phyloP scores from a whole-genome alignment of 2,329 filamentous ascomycete species.

The Chalara sp. region DNA sequence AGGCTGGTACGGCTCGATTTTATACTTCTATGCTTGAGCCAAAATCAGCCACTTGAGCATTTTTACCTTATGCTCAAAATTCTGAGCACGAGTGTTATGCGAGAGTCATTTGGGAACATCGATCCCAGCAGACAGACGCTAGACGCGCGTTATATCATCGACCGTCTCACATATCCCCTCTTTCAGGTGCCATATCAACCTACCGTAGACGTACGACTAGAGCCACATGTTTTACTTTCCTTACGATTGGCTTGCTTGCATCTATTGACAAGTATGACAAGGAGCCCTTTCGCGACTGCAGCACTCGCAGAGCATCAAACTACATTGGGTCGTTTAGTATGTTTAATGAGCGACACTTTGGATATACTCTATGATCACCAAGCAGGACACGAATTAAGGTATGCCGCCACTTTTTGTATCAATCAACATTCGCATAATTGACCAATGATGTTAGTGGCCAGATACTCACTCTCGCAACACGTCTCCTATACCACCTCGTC shows the following conservation, averaged over 20 bases:
- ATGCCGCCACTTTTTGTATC: conserved; percentile 4
- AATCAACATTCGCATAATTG: conserved; percentile 1
- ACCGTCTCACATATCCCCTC: conserved; percentile 35
- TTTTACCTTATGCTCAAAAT: conserved; percentile 59
- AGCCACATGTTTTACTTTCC: conserved; percentile 16
- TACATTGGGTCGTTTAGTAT: conserved; percentile 68
- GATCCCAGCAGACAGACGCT: conserved; percentile 35
- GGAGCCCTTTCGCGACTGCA: conserved; percentile 53
- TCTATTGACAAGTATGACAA: conserved; percentile 53
- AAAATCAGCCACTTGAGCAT: conserved; percentile 56
- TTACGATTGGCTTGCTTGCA: conserved; percentile 34
- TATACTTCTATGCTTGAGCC: conserved; percentile 59
- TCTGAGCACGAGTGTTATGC: conserved; percentile 58
- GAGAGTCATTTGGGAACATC: conserved; percentile 61
- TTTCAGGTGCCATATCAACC: conserved; percentile 33
- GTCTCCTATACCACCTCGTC: conserved; percentile 54
- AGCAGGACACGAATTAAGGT: conserved; percentile 34
- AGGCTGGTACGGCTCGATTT: conserved; percentile 58
- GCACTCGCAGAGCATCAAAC: conserved; percentile 63
- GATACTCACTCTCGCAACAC: conserved; percentile 52
- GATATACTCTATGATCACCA: conserved; percentile 47
- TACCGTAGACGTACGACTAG: conserved; percentile 18
- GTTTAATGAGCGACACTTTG: conserved; percentile 68
- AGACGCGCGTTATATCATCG: conserved; percentile 28
- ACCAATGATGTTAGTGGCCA: conserved; percentile 24